Evolutionary conservation across 345 rosid species (phyloP), one percentile per base, ranked within the genome.

Genomic region (Eucalyptus viminalis): DNA sequence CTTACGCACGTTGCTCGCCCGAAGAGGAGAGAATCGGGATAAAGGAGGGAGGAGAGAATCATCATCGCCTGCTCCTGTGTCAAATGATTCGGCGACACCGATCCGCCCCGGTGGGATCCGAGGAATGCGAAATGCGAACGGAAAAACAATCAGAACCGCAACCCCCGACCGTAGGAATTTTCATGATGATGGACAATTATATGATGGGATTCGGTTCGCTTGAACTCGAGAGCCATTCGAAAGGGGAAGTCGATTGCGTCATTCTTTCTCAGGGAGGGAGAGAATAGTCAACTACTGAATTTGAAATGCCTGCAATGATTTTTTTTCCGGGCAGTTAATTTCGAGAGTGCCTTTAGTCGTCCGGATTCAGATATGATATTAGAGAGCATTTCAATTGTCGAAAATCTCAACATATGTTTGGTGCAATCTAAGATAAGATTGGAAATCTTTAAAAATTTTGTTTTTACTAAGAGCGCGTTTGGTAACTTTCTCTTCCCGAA

Each of bases 401-500:
- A 56, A 56, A 5, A 22, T 56, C 13, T 11, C 29, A 5, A 25
- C 3, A 56, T 60, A 27, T 13, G 4, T 27, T 60, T 60, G 16
- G 9, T 60, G 34, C 34, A 27, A 27, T 60, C 29, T 60, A 60
- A 62, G 4, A 29, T 62, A 62, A 29, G 1, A 62, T 62, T 62
- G 5, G 4, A 62, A 6, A 62, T 62, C 17, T 62, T 62, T 5
- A 12, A 62, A 62, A 13, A 29, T 0, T 6, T 29, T 12, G 31
- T 6, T 14, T 14, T 62, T 1, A 4, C 7, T 11, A 11, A 27
- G 2, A 6, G 49, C 6, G 14, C 1, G 0, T 49, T 49, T 49
- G 1, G 14, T 12, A 49, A 13, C 1, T 1, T 49, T 49, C 1
- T 49, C 2, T 49, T 49, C 2, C 6, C 1, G 2, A 0, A 15